Percentiles rank a stretch among this genome's conserved stretches.
Conservation (phyloP, 2,329 filamentous ascomycete genomes). For the Botryotinia calthae region DNA sequence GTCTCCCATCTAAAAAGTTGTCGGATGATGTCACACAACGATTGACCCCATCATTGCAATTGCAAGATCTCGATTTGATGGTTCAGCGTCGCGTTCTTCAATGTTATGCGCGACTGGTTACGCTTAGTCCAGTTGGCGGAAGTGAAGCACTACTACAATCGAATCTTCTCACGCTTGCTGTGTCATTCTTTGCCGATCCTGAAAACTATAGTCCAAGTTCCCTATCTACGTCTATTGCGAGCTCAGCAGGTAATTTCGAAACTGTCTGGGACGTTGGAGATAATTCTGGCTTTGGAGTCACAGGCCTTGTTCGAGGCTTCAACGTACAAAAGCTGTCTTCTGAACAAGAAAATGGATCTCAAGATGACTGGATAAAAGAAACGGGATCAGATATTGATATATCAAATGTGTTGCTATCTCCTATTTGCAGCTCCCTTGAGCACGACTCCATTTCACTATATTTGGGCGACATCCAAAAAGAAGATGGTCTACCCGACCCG, state of each 20-base stretch:
- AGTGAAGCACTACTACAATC: conserved; percentile 86
- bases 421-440: conserved; percentile 79
- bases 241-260: conserved; percentile 84
- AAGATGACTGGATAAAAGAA: conserved; percentile 51
- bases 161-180: conserved; percentile 83
- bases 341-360: conserved; percentile 56
- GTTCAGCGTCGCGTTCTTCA: conserved; percentile 89
- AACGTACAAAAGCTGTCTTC: conserved; percentile 68
- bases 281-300: conserved; percentile 92
- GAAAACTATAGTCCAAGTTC: conserved; percentile 84
- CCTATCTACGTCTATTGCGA: conserved; percentile 86
- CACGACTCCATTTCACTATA: conserved; percentile 87
- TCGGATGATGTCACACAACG: conserved; percentile 84
- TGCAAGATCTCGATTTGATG: conserved; percentile 90
- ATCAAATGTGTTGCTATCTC: conserved; percentile 60
- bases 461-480: conserved; percentile 49
- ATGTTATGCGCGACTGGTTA: conserved; percentile 89
- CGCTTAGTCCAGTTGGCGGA: conserved; percentile 79
- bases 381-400: conserved; percentile 63
- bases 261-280: conserved; percentile 93
- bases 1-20: conserved; percentile 76
- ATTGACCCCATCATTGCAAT: conserved; percentile 78
- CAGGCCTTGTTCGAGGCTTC: conserved; percentile 77
- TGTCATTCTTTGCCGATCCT: conserved; percentile 89
- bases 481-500: conserved; percentile 61